These are phyloP conservation scores for Candida chauliodis DNA, from an alignment of 805 yeast species.

Conservation along the genomic window DNA sequence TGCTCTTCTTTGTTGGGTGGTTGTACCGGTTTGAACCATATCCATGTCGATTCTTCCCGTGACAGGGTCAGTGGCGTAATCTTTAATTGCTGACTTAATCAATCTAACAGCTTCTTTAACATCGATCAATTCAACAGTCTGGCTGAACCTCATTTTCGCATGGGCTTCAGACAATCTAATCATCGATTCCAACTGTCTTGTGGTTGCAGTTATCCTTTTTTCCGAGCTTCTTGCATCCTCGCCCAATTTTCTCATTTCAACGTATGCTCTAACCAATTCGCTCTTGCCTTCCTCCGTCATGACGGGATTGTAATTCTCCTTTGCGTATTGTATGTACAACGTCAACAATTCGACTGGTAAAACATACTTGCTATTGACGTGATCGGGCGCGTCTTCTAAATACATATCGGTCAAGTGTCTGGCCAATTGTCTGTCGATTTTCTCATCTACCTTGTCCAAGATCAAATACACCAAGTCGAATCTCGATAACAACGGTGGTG, in stretches of 20 bases:
- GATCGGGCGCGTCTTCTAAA: conserved; percentile 78
- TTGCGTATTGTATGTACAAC: conserved; percentile 89
- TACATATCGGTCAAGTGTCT: conserved; percentile 88
- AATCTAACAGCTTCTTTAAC: conserved; percentile 92
- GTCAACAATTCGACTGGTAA: conserved; percentile 87
- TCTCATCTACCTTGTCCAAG: conserved; percentile 88
- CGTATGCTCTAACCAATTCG: conserved; percentile 83
- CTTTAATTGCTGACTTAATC: conserved; percentile 91
- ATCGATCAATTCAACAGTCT: conserved; percentile 69
- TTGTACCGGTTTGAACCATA: conserved; percentile 92
- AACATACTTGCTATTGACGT: conserved; percentile 63
- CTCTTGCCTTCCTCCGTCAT: conserved; percentile 77
- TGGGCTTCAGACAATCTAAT: conserved; percentile 94
- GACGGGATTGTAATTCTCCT: conserved; percentile 75
- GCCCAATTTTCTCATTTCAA: conserved; percentile 90
- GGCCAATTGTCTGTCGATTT: conserved; percentile 80
- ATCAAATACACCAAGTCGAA: conserved; percentile 92
- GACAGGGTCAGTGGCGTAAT: conserved; percentile 95
- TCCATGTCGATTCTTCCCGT: conserved; percentile 98
- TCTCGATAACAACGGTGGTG: conserved; percentile 92
- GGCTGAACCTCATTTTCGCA: conserved; percentile 88
- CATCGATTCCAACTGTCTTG: conserved; percentile 95
- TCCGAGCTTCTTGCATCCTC: conserved; percentile 86
- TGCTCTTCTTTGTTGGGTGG: conserved; percentile 76
- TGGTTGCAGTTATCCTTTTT: conserved; percentile 93